Evolutionary conservation across 2,329 filamentous ascomycete species (phyloP).

Genomic region (Fusarium ramigenum): DNA sequence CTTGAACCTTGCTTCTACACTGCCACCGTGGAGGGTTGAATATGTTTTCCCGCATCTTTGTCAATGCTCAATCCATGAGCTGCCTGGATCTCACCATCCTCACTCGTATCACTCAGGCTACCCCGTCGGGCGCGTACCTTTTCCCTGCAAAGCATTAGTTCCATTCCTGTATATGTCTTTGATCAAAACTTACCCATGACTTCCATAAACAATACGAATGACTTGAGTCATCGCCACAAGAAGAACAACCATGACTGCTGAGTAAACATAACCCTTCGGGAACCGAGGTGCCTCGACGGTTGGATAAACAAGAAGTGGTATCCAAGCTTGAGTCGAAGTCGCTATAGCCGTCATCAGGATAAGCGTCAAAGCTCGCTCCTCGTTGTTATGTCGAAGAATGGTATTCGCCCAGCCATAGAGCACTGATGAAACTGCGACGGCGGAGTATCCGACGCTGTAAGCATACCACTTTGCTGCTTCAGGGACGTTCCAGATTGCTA

Average conservation of each 20-base stretch:
- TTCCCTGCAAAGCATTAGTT: not conserved
- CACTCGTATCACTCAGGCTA: not conserved
- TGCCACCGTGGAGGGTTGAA: not conserved
- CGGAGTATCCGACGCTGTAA: not conserved
- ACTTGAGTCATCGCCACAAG: not conserved
- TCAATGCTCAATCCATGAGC: not conserved
- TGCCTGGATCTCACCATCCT: not conserved
- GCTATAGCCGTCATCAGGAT: not conserved
- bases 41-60: not conserved
- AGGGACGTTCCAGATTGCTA: not conserved
- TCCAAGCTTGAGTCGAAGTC: not conserved
- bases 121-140: not conserved
- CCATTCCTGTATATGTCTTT: accelerated
- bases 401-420: not conserved
- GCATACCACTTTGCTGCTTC: not conserved
- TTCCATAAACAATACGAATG: not conserved
- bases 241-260: not conserved
- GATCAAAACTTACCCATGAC: not conserved
- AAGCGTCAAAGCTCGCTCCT: not conserved
- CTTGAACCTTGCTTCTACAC: not conserved
- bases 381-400: not conserved
- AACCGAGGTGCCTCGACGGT: not conserved
- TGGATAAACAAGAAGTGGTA: not conserved
- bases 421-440: not conserved
- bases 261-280: not conserved